Evolutionary conservation across 495 filamentous ascomycete species (phyloP).

Genomic region (Podospora conica): DNA sequence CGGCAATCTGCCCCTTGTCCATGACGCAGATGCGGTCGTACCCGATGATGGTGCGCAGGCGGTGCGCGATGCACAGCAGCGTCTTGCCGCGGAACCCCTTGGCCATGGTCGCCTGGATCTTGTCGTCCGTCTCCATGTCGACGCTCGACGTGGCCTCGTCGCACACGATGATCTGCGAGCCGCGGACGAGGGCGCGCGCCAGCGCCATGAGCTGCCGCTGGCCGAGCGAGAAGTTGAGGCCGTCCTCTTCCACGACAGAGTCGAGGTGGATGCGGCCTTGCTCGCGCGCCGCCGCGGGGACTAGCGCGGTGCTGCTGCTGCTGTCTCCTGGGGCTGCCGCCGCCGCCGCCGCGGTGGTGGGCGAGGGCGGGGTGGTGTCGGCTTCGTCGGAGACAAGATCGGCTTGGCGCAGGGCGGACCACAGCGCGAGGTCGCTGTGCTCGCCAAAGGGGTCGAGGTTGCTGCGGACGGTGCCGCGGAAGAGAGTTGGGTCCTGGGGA

Average conservation of each 20-base stretch:
- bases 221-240: slow-evolving; percentile 91
- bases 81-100: slow-evolving; percentile 84
- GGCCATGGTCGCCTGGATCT: slow-evolving; percentile 88
- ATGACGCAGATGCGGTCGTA: slow-evolving; percentile 96
- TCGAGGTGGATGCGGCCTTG: slow-evolving; percentile 70
- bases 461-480: slow-evolving; percentile 80
- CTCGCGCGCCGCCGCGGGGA: slow-evolving; percentile 23
- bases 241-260: slow-evolving; percentile 82
- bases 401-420: slow-evolving; percentile 76
- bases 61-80: slow-evolving; percentile 90
- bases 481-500: slow-evolving; percentile 92
- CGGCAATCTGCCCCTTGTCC: slow-evolving; percentile 79
- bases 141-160: slow-evolving; percentile 92
- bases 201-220: slow-evolving; percentile 95
- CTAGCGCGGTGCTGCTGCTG: slow-evolving; percentile 14
- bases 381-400: slow-evolving; percentile 59
- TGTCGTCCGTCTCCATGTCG: slow-evolving; percentile 93
- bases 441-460: slow-evolving; percentile 92
- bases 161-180: slow-evolving; percentile 86
- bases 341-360: neutral
- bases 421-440: slow-evolving; percentile 80
- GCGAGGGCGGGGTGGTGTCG: slow-evolving; percentile 19
- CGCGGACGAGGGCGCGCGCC: slow-evolving; percentile 79
- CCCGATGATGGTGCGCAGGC: slow-evolving; percentile 82
- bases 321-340: neutral